Conservation (phyloP, 176 grass and related monocot genomes). For the Oryza australiensis region DNA sequence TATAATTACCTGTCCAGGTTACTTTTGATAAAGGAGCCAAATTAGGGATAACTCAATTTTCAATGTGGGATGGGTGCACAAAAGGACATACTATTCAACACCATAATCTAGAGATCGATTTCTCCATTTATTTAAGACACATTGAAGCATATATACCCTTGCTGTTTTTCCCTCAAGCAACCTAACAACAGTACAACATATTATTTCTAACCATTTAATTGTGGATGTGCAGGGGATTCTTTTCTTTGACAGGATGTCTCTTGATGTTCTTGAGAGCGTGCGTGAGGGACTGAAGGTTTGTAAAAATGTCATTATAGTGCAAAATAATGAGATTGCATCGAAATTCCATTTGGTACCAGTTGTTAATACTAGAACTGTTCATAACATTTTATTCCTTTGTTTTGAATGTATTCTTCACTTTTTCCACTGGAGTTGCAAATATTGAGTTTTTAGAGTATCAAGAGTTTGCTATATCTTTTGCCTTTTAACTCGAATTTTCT, state of each 20-base stretch:
- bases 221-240: conserved; percentile 80
- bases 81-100: conserved; percentile 6
- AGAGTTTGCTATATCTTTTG: conserved; percentile 1
- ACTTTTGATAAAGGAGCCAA: conserved; percentile 21
- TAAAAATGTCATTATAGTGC: conserved; percentile 3
- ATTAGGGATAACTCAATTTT: conserved; percentile 27
- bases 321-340: neutral
- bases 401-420: conserved; percentile 17
- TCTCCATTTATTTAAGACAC: neutral
- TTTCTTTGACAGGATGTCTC: conserved; percentile 94
- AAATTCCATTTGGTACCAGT: neutral
- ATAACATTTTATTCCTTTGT: neutral
- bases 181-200: conserved; percentile 2
- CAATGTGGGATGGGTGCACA: conserved; percentile 11
- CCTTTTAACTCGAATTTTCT: conserved; percentile 2
- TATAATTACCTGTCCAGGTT: conserved; percentile 17
- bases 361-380: neutral
- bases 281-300: conserved; percentile 69
- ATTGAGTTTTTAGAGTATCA: neutral
- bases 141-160: neutral
- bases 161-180: conserved; percentile 9
- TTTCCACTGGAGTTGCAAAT: conserved; percentile 5
- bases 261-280: conserved; percentile 84
- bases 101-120: conserved; percentile 7
- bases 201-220: conserved; percentile 28